phyloP scores from a whole-genome alignment of 2,329 filamentous ascomycete genomes.

The Fusarium transvaalense region DNA sequence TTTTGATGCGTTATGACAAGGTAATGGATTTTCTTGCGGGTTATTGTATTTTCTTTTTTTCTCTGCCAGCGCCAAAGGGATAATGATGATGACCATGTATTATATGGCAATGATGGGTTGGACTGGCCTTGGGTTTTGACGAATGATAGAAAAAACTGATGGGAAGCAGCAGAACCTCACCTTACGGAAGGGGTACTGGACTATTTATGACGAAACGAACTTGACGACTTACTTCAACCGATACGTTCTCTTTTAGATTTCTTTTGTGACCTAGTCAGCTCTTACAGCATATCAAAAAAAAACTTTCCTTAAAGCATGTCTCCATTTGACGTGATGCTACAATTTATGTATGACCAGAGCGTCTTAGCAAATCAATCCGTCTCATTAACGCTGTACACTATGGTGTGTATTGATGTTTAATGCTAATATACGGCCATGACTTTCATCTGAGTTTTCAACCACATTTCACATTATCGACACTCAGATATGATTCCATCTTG shows the following conservation, averaged over 20 bases:
- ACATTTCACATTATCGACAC: neutral
- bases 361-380: neutral
- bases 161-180: slow-evolving; percentile 34
- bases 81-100: slow-evolving; percentile 45
- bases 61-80: slow-evolving; percentile 31
- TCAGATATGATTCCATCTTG: neutral
- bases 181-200: slow-evolving; percentile 33
- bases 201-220: slow-evolving; percentile 49
- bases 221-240: slow-evolving; percentile 41
- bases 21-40: slow-evolving; percentile 13
- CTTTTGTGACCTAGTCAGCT: slow-evolving; percentile 19
- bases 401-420: neutral
- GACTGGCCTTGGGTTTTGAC: slow-evolving; percentile 34
- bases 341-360: neutral
- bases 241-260: slow-evolving; percentile 22
- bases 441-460: neutral
- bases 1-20: slow-evolving; percentile 23
- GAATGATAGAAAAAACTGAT: slow-evolving; percentile 48
- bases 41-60: slow-evolving; percentile 25
- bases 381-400: neutral
- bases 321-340: neutral
- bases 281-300: slow-evolving; percentile 27
- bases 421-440: neutral
- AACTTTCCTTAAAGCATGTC: slow-evolving; percentile 10
- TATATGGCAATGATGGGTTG: slow-evolving; percentile 35